phyloP scores from a whole-genome alignment of 106 monocot genomes.

The Dioscorea alata region DNA sequence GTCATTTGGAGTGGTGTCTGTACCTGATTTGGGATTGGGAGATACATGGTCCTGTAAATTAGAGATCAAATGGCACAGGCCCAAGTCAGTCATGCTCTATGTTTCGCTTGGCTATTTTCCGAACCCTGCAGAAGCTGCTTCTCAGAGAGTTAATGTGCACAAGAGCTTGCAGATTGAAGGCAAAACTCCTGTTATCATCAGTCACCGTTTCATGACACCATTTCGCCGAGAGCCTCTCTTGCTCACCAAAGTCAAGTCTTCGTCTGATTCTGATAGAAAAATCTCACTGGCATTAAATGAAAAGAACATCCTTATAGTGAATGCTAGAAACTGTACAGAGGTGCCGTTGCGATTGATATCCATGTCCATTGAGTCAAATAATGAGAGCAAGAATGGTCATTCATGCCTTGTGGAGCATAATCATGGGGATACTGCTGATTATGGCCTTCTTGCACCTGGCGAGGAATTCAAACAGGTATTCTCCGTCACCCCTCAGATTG shows the following conservation, averaged over 20 bases:
- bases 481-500: slow-evolving; percentile 43
- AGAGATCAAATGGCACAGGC: slow-evolving; percentile 79
- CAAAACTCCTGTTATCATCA: slow-evolving; percentile 54
- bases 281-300: slow-evolving; percentile 53
- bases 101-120: slow-evolving; percentile 80
- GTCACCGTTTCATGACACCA: slow-evolving; percentile 67
- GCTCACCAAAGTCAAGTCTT: slow-evolving; percentile 47
- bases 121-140: slow-evolving; percentile 9
- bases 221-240: slow-evolving; percentile 78
- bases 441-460: slow-evolving; percentile 45
- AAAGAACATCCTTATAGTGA: slow-evolving; percentile 55
- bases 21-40: slow-evolving; percentile 49
- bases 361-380: slow-evolving; percentile 42
- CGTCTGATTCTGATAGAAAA: slow-evolving; percentile 23
- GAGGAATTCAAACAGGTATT: slow-evolving; percentile 82
- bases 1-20: slow-evolving; percentile 86
- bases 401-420: slow-evolving; percentile 31
- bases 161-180: slow-evolving; percentile 96
- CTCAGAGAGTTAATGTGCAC: slow-evolving; percentile 77
- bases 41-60: slow-evolving; percentile 81
- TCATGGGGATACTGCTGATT: slow-evolving; percentile 19
- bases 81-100: slow-evolving; percentile 87
- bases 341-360: slow-evolving; percentile 58
- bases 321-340: slow-evolving; percentile 72
- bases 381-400: slow-evolving; percentile 6